These are phyloP conservation scores for Daphne laureola DNA, from an alignment of 441 rosid species.

Conservation along the genomic window DNA sequence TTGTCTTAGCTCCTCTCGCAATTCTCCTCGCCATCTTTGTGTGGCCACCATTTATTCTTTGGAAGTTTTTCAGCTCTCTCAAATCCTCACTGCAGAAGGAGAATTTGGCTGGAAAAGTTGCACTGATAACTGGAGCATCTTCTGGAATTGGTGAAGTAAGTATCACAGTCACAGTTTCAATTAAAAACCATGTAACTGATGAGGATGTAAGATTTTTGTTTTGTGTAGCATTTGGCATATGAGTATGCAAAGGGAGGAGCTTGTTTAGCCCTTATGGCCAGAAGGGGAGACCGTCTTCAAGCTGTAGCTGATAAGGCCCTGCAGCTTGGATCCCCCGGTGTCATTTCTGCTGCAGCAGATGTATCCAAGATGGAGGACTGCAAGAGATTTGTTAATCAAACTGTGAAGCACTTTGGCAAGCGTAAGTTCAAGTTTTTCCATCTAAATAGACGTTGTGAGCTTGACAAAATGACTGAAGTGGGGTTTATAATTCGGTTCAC, in stretches of 20 bases:
- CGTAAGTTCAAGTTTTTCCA: conserved; percentile 12
- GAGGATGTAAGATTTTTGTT: background rate
- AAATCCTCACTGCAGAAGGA: conserved; percentile 11
- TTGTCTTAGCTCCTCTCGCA: conserved; percentile 22
- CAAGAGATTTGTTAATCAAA: conserved; percentile 20
- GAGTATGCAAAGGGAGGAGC: conserved; percentile 29
- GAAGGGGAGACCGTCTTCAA: conserved; percentile 18
- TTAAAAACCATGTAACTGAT: too few relatives aligned
- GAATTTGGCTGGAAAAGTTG: conserved; percentile 27
- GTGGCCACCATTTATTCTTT: conserved; percentile 19
- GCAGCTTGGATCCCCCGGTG: conserved; percentile 27
- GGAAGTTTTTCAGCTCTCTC: conserved; percentile 10
- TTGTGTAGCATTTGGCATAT: conserved; percentile 20
- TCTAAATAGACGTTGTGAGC: background rate
- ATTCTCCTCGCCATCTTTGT: conserved; percentile 7
- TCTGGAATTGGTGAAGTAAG: conserved; percentile 42
- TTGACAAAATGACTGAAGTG: background rate
- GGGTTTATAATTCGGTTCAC: background rate
- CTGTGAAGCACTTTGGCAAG: conserved; percentile 26
- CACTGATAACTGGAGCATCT: conserved; percentile 35
- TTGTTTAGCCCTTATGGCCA: conserved; percentile 21
- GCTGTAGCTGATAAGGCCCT: conserved; percentile 25
- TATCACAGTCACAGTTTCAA: too few relatives aligned
- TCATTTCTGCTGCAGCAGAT: conserved; percentile 26
- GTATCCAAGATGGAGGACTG: conserved; percentile 28